Evolutionary conservation across 164 flowering plant species (phyloP).

Genomic region (Magnolia changhungtana): DNA sequence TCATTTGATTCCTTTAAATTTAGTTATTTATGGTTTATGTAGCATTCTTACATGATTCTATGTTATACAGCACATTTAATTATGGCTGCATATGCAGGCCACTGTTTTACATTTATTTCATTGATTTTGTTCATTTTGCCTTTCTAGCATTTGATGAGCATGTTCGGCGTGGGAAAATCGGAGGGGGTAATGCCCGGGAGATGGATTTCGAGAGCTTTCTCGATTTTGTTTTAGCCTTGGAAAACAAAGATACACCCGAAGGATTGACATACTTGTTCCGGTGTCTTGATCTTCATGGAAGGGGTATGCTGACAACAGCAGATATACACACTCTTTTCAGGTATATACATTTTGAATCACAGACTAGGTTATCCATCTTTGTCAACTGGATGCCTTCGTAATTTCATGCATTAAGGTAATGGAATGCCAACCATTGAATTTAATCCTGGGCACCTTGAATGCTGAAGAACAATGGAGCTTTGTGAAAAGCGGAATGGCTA

Average conservation of each 20-base stretch:
- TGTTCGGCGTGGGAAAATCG: conserved; percentile 82
- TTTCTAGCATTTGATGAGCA: conserved; percentile 89
- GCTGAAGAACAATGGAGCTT: no score
- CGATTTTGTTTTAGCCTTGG: conserved; percentile 90
- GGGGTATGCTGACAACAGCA: conserved; percentile 85
- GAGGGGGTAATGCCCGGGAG: conserved; percentile 78
- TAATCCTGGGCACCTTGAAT: no score
- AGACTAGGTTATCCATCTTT: background rate
- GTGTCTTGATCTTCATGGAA: conserved; percentile 92
- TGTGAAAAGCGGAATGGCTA: no score
- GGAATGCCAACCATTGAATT: no score
- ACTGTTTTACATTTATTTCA: background rate
- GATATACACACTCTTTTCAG: conserved; percentile 97
- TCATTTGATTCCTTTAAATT: no score
- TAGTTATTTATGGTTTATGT: background rate
- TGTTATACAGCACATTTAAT: background rate
- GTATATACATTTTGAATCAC: conserved; percentile 26
- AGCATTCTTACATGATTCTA: background rate
- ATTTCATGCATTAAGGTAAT: no score
- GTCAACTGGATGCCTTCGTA: no score
- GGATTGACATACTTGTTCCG: conserved; percentile 88
- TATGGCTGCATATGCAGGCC: background rate
- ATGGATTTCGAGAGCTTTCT: conserved; percentile 97
- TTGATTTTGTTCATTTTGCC: background rate
- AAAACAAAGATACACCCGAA: conserved; percentile 93